Evolutionary conservation across 352 stramenopile genomes (phyloP).

Genomic region (Halophytophthora batemanensis): DNA sequence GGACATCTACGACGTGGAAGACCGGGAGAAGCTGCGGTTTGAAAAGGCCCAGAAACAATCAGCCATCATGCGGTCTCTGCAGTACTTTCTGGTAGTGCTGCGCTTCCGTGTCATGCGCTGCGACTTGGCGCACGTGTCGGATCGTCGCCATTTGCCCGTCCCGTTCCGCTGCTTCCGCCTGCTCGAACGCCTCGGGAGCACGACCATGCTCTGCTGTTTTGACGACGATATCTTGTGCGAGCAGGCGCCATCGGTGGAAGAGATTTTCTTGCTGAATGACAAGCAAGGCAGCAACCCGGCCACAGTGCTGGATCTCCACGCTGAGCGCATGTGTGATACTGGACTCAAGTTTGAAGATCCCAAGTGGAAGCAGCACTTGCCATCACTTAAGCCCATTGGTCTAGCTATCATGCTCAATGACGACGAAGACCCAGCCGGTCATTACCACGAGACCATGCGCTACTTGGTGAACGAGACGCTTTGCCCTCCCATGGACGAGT

Average conservation of each 20-base stretch:
- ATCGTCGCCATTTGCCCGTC: conserved; percentile 40
- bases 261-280: conserved; percentile 84
- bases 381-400: conserved; percentile 78
- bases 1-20: conserved; percentile 82
- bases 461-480: conserved; percentile 69
- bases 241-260: conserved; percentile 70
- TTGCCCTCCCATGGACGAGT: conserved; percentile 18
- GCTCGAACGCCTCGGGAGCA: conserved; percentile 76
- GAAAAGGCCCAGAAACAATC: conserved; percentile 66
- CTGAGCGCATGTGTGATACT: conserved; percentile 67
- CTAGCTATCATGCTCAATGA: conserved; percentile 83
- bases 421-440: conserved; percentile 53
- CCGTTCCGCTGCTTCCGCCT: conserved; percentile 77
- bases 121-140: conserved; percentile 45
- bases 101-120: conserved; percentile 61
- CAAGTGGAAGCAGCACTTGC: conserved; percentile 76
- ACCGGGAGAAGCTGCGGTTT: conserved; percentile 74
- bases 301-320: conserved; percentile 78
- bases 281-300: conserved; percentile 44
- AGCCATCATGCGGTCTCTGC: conserved; percentile 58
- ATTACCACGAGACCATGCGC: conserved; percentile 66
- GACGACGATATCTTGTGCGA: conserved; percentile 87
- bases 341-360: conserved; percentile 86
- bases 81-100: conserved; percentile 73
- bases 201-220: conserved; percentile 87